These are phyloP conservation scores for Arthrinium puccinioides DNA, from an alignment of 2,329 filamentous ascomycete genomes.

Conservation along the genomic window DNA sequence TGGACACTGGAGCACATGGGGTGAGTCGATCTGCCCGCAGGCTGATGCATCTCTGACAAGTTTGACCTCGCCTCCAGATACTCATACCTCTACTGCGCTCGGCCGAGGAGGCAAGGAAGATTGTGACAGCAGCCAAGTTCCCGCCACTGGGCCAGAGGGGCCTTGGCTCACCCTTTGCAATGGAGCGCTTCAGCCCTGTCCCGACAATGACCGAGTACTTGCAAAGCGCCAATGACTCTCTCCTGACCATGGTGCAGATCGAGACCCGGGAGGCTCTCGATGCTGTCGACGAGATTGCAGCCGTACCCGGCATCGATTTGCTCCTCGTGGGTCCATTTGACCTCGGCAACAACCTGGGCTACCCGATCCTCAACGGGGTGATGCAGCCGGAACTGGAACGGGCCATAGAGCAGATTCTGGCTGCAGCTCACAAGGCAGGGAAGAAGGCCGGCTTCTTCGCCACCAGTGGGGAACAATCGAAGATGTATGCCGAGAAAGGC, in stretches of 20 bases:
- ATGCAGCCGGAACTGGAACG: conserved; percentile 51
- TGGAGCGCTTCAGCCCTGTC: conserved; percentile 38
- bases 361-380: conserved; percentile 53
- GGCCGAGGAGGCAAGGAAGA: conserved; percentile 40
- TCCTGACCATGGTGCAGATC: conserved; percentile 61
- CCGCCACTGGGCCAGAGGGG: conserved; percentile 47
- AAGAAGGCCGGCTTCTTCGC: conserved; percentile 61
- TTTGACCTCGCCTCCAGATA: conserved; percentile 21
- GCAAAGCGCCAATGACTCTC: conserved; percentile 45
- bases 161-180: conserved; percentile 48
- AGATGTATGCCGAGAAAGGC: conserved; percentile 44
- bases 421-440: conserved; percentile 51
- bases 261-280: conserved; percentile 58
- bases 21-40: conserved; percentile 24
- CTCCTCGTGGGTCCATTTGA: conserved; percentile 64
- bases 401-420: conserved; percentile 51
- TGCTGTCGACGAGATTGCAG: conserved; percentile 53
- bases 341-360: conserved; percentile 55
- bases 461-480: conserved; percentile 47
- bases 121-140: conserved; percentile 48
- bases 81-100: conserved; percentile 48
- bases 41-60: background rate
- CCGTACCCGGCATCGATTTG: conserved; percentile 52
- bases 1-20: conserved; percentile 51
- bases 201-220: conserved; percentile 48